Conservation (phyloP, 148 eudicot species). For the Rhododendron ferrugineum region DNA sequence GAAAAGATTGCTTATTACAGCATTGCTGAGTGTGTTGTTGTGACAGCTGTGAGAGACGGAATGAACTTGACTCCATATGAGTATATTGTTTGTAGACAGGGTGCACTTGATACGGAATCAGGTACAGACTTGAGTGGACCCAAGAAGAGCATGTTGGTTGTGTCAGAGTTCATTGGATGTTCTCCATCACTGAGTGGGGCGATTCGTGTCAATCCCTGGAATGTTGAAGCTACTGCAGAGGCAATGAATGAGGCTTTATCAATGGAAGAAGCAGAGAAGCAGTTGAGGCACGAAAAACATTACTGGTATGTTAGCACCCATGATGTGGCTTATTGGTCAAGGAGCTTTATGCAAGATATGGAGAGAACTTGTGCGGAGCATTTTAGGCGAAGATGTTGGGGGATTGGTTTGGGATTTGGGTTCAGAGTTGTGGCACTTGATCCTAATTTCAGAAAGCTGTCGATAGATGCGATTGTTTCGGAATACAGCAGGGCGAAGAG, state of each 20-base stretch:
- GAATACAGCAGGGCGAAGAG: constrained; percentile 31
- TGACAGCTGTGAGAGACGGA: constrained; percentile 42
- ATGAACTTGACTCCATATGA: constrained; percentile 46
- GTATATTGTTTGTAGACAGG: constrained; percentile 36
- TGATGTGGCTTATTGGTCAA: constrained; percentile 36
- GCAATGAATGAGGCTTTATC: constrained; percentile 42
- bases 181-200: constrained; percentile 48
- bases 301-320: constrained; percentile 36
- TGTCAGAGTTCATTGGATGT: constrained; percentile 43
- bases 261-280: constrained; percentile 29
- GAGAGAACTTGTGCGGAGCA: constrained; percentile 44
- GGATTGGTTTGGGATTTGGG: constrained; percentile 41
- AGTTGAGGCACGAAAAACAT: constrained; percentile 40
- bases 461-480: constrained; percentile 32
- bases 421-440: constrained; percentile 43
- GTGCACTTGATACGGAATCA: constrained; percentile 21
- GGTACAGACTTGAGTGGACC: constrained; percentile 21
- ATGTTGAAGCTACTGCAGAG: constrained; percentile 44
- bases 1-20: constrained; percentile 32
- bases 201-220: constrained; percentile 43
- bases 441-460: constrained; percentile 39
- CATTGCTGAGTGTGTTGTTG: constrained; percentile 42
- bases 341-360: constrained; percentile 43
- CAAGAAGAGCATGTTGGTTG: constrained; percentile 42
- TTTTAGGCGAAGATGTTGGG: constrained; percentile 39